Evolutionary conservation across 2,329 filamentous ascomycete genomes (phyloP), one percentile per base, ranked within the genome.

Genomic region (Colletotrichum godetiae): DNA sequence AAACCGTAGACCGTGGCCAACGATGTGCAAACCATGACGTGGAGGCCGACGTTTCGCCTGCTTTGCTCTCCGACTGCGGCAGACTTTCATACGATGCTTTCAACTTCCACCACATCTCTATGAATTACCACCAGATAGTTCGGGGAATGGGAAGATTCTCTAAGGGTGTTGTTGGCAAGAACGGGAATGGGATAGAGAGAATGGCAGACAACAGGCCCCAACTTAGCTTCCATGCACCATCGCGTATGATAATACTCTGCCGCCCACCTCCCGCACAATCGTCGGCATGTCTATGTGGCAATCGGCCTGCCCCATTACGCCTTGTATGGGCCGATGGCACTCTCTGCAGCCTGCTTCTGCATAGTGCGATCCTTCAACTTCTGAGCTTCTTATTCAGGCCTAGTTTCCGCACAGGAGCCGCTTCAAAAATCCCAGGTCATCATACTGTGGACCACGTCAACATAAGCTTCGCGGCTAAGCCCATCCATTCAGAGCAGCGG

Each of bases 371-470:
- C 69, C 65, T 69, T 68, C 58, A 22, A 49, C 3, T 46, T 31
- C 22, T 27, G 37, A 72, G 65, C 65, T 72, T 62, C 69, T 72
- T 52, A 11, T 58, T 72, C 49, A 19, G 66, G 69, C 22, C 31
- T 72, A 72, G 65, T 5, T 19, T 27, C 22, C n/a, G 24, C 53
- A 68, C 22, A 37, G 29, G 55, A 13, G 37, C 24, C 37, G 52
- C 31, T 33, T 12, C 57, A 72, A 63, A 68, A 59, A 24, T 52
- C 15, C 49, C 12, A 35, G 46, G 46, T 27, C 46, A 53, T 10
- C 42, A 29, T 52, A n/a, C 22, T 33, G 57, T 68, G 35, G 57
- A 49, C 5, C 52, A 24, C 31, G 1, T 5, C 22, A 15, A 15
- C 49, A 15, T 15, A 33, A 63, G 53, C 22, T 52, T 59, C 46